Evolutionary conservation across 108 stramenopile genomes (phyloP).

Genomic region (Skeletonema marinoi): DNA sequence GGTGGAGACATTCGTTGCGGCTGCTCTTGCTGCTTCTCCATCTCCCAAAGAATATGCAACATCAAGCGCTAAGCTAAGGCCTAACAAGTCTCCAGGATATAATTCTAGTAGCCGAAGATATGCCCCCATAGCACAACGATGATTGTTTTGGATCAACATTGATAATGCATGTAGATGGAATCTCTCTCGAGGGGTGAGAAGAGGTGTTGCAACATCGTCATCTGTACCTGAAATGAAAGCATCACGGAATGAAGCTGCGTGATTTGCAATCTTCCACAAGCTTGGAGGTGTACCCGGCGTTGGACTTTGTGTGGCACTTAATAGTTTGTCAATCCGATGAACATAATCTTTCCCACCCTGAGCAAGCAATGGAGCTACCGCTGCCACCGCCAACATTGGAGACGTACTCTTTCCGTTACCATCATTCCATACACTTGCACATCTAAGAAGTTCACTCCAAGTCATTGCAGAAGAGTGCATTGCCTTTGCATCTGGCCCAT

Average conservation of each 20-base stretch:
- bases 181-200: conserved; percentile 63
- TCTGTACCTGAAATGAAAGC: background rate
- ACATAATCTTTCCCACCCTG: conserved; percentile 72
- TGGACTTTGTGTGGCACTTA: conserved; percentile 11
- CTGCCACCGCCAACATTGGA: conserved; percentile 78
- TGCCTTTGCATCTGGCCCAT: conserved; percentile 64
- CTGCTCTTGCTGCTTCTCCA: conserved; percentile 57
- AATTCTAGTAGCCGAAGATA: conserved; percentile 59
- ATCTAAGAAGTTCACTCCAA: conserved; percentile 69
- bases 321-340: conserved; percentile 58
- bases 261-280: conserved; percentile 48
- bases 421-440: conserved; percentile 62
- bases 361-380: conserved; percentile 75
- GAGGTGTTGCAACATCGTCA: background rate
- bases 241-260: conserved; percentile 46
- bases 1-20: conserved; percentile 70
- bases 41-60: conserved; percentile 74
- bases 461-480: conserved; percentile 70
- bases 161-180: conserved; percentile 68
- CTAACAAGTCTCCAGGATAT: conserved; percentile 81
- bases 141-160: conserved; percentile 65
- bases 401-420: conserved; percentile 9
- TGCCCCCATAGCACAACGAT: conserved; percentile 57
- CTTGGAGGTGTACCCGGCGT: conserved; percentile 1
- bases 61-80: conserved; percentile 78